Conservation (phyloP, 2,329 filamentous ascomycete species). For the Dactylellina cionopaga region DNA sequence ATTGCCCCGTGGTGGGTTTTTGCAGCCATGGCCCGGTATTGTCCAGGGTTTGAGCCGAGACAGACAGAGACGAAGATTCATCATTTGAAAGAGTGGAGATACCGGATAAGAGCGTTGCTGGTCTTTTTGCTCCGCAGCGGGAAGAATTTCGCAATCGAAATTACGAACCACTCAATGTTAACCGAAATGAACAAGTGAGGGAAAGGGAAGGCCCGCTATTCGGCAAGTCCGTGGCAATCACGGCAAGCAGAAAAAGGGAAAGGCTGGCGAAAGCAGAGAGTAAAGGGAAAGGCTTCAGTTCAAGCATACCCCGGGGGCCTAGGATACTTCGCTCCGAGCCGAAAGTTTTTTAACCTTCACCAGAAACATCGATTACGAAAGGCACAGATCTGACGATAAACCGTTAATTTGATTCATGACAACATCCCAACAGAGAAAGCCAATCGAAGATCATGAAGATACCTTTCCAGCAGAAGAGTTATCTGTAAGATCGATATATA, state of each 20-base stretch:
- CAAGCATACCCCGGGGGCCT: slow-evolving; percentile 8
- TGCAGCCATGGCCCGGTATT: slow-evolving; percentile 35
- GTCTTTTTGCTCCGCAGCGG: slow-evolving; percentile 46
- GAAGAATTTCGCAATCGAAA: slow-evolving; percentile 53
- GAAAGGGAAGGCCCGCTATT: slow-evolving; percentile 47
- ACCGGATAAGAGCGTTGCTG: slow-evolving; percentile 46
- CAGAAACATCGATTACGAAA: slow-evolving; percentile 27
- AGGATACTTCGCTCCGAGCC: slow-evolving; percentile 42
- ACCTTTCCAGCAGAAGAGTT: too few species aligned
- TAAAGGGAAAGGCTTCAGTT: slow-evolving; percentile 20
- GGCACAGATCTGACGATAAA: too few species aligned
- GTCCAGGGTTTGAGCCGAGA: slow-evolving; percentile 31
- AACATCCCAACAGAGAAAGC: too few species aligned
- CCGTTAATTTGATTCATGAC: too few species aligned
- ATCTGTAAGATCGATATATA: too few species aligned
- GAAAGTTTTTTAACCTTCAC: slow-evolving; percentile 31
- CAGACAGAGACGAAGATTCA: slow-evolving; percentile 17
- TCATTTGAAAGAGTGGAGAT: slow-evolving; percentile 17
- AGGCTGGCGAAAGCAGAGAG: slow-evolving; percentile 1
- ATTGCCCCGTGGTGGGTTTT: slow-evolving; percentile 19
- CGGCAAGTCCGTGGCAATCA: slow-evolving; percentile 46
- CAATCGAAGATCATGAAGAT: too few species aligned
- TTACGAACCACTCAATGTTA: slow-evolving; percentile 52
- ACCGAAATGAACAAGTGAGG: slow-evolving; percentile 45
- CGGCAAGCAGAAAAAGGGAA: slow-evolving; percentile 19